A percentile compares a stretch with the other conserved stretches of the same genome.
Conservation (phyloP, 768 basidiomycete species). For the Tulasnella sp. region DNA sequence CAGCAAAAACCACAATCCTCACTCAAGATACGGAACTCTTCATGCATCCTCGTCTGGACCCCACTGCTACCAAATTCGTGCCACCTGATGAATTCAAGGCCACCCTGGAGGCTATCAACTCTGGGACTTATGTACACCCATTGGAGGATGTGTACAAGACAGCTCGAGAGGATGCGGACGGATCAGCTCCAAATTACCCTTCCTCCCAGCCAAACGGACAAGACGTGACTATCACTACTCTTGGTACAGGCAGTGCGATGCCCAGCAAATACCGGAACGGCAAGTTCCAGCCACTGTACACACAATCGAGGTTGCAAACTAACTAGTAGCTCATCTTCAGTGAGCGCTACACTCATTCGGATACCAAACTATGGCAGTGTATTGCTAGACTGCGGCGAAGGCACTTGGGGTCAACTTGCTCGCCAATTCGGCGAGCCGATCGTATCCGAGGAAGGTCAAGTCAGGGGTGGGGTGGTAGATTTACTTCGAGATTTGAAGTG, state of each 20-base stretch:
- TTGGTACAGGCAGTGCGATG: constrained; percentile 84
- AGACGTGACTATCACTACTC: constrained; percentile 59
- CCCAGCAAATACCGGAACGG: constrained; percentile 86
- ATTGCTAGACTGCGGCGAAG: constrained; percentile 86
- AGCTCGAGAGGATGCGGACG: background rate
- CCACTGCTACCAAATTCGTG: constrained; percentile 31
- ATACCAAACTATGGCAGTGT: constrained; percentile 67
- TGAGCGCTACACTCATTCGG: constrained; percentile 66
- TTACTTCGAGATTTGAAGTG: constrained; percentile 64
- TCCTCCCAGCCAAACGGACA: constrained; percentile 38
- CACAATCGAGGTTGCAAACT: background rate
- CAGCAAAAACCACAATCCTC: constrained; percentile 41
- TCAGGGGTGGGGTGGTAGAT: background rate
- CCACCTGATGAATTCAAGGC: background rate
- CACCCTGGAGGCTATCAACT: background rate
- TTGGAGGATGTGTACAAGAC: background rate
- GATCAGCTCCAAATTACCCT: background rate
- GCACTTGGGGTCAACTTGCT: constrained; percentile 81
- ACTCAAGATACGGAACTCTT: constrained; percentile 36
- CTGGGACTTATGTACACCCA: background rate
- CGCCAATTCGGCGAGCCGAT: constrained; percentile 60
- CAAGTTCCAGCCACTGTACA: constrained; percentile 30
- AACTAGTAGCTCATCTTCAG: constrained; percentile 32
- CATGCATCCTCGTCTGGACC: constrained; percentile 44
- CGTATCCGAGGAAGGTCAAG: constrained; percentile 13